These are phyloP conservation scores for Ophiocordyceps camponoti-floridani DNA, from an alignment of 2,329 filamentous ascomycete genomes.

Conservation along the genomic window DNA sequence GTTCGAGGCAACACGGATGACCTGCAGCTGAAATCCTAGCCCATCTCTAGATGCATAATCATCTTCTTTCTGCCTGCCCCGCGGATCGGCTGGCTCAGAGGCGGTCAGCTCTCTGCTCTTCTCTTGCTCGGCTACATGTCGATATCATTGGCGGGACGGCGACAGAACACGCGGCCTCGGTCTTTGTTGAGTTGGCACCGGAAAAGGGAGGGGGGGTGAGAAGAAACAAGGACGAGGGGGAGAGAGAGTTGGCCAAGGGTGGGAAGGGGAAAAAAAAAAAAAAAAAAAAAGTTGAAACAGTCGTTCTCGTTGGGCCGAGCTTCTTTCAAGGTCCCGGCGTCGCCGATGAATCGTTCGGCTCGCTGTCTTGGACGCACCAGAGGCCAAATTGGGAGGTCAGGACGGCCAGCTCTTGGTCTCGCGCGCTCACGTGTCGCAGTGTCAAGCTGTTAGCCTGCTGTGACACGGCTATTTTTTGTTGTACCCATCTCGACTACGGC, in stretches of 20 bases:
- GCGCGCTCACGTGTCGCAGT: constrained; percentile 1
- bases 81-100: constrained; percentile 1
- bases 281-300: not conserved
- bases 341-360: constrained; percentile 2
- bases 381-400: not conserved
- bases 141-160: constrained; percentile 2
- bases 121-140: constrained; percentile 2
- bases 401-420: not conserved
- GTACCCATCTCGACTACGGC: constrained; percentile 1
- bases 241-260: not conserved
- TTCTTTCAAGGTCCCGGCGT: constrained; percentile 1
- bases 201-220: not conserved
- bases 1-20: constrained; percentile 1
- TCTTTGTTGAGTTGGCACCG: not conserved
- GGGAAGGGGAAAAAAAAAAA: not conserved
- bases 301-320: not conserved
- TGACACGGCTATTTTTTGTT: constrained; percentile 1
- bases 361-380: not conserved
- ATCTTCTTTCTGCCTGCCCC: constrained; percentile 1
- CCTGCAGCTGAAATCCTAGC: constrained; percentile 3
- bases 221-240: not conserved
- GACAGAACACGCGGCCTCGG: not conserved
- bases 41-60: constrained; percentile 1
- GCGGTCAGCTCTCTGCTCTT: constrained; percentile 1
- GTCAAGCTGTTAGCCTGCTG: constrained; percentile 2